Evolutionary conservation across 345 rosid species (phyloP).

Genomic region (Durio zibethinus): DNA sequence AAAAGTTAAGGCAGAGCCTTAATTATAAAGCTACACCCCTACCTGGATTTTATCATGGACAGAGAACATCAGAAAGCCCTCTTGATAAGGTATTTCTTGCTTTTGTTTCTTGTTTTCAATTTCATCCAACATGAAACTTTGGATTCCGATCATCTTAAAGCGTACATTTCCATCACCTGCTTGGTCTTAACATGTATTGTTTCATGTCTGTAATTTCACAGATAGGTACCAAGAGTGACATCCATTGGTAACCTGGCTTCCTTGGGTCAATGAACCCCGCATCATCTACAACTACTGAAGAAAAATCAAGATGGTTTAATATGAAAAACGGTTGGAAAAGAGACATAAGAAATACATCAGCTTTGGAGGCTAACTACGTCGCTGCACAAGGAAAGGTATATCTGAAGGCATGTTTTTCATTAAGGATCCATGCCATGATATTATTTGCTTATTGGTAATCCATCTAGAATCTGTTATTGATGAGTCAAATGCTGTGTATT

Average conservation of each 20-base stretch:
- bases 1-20: constrained; percentile 38
- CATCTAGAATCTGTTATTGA: constrained; percentile 7
- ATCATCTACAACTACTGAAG: neutral
- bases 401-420: constrained; percentile 19
- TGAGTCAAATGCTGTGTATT: constrained; percentile 11
- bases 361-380: constrained; percentile 17
- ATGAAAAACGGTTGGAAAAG: constrained; percentile 2
- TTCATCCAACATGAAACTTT: neutral
- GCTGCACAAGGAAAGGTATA: constrained; percentile 1
- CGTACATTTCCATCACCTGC: neutral
- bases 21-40: constrained; percentile 42
- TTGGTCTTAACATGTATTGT: neutral
- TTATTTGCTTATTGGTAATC: neutral
- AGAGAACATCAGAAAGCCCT: constrained; percentile 27
- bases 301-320: neutral
- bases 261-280: neutral
- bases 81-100: constrained; percentile 38
- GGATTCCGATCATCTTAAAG: neutral
- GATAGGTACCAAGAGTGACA: constrained; percentile 36
- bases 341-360: neutral
- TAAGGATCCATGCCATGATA: neutral
- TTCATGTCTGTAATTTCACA: constrained; percentile 17
- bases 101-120: neutral
- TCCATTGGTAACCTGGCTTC: neutral
- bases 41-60: constrained; percentile 36